Evolutionary conservation across 176 grass and related monocot species (phyloP).

Genomic region (Carex parvula): DNA sequence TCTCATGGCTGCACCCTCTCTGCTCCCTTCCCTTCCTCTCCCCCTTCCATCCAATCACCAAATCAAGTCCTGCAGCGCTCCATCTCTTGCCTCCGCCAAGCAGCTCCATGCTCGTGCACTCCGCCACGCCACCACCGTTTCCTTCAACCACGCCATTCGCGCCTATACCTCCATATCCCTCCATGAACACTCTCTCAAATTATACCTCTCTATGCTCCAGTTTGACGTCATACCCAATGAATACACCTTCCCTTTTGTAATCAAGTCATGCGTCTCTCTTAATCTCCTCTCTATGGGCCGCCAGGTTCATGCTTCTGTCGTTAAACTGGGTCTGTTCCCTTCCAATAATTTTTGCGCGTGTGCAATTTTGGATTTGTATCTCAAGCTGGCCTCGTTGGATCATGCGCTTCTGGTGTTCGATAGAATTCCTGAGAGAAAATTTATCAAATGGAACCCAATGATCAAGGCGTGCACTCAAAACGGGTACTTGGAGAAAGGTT

Average conservation of each 20-base stretch:
- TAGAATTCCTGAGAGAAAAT: slow-evolving; percentile 31
- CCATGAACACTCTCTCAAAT: slow-evolving; percentile 19
- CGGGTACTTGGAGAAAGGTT: slow-evolving; percentile 34
- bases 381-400: slow-evolving; percentile 17
- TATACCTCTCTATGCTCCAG: slow-evolving; percentile 34
- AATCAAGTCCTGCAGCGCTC: neutral
- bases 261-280: slow-evolving; percentile 34
- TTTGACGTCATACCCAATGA: slow-evolving; percentile 13
- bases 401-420: slow-evolving; percentile 38
- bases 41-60: neutral
- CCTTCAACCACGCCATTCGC: slow-evolving; percentile 10
- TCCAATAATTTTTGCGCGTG: slow-evolving; percentile 31
- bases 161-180: slow-evolving; percentile 22
- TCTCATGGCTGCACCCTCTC: neutral
- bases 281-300: slow-evolving; percentile 30
- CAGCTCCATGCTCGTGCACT: slow-evolving; percentile 20
- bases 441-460: slow-evolving; percentile 43
- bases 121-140: slow-evolving; percentile 3
- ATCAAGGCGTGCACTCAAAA: slow-evolving; percentile 36
- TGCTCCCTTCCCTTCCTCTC: too few species aligned
- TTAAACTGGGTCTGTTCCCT: slow-evolving; percentile 30
- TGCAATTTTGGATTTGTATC: slow-evolving; percentile 39
- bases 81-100: neutral
- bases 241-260: slow-evolving; percentile 32
- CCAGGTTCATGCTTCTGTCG: slow-evolving; percentile 40